Evolutionary conservation across 2,329 filamentous ascomycete genomes (phyloP).

Genomic region (Fusarium sp.): DNA sequence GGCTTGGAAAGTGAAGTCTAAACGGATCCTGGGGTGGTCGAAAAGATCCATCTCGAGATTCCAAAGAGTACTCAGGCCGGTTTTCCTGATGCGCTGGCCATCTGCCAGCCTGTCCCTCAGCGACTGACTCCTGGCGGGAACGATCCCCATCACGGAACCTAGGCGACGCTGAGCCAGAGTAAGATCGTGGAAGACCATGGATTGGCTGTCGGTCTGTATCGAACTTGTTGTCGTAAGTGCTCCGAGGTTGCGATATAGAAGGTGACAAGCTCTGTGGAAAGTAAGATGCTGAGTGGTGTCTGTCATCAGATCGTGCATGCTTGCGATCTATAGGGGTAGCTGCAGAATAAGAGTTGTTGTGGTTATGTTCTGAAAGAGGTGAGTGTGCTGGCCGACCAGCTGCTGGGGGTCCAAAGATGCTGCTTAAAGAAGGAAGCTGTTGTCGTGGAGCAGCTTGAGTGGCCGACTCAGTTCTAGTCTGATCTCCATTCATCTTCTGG

Average conservation of each 20-base stretch:
- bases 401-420: slow-evolving; percentile 65
- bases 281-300: slow-evolving; percentile 60
- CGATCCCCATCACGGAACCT: slow-evolving; percentile 57
- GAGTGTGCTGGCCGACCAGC: slow-evolving; percentile 60
- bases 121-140: slow-evolving; percentile 51
- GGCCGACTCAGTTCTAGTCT: slow-evolving; percentile 53
- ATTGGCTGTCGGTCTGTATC: slow-evolving; percentile 57
- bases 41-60: slow-evolving; percentile 55
- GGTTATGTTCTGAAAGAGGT: slow-evolving; percentile 61
- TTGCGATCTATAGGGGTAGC: slow-evolving; percentile 63
- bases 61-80: slow-evolving; percentile 61
- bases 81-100: slow-evolving; percentile 58
- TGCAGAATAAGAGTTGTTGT: slow-evolving; percentile 57
- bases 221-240: slow-evolving; percentile 60
- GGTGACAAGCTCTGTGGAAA: slow-evolving; percentile 58
- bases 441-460: slow-evolving; percentile 54
- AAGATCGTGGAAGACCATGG: slow-evolving; percentile 50
- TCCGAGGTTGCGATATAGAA: slow-evolving; percentile 59
- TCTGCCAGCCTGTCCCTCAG: slow-evolving; percentile 54
- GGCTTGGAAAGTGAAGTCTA: slow-evolving; percentile 54
- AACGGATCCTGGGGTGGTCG: slow-evolving; percentile 53
- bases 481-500: slow-evolving; percentile 55
- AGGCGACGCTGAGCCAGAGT: slow-evolving; percentile 61
- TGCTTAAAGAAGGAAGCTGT: slow-evolving; percentile 68
- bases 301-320: slow-evolving; percentile 56